Conservation (phyloP, 176 grass and related monocot species). For the Saccharum spontaneum region DNA sequence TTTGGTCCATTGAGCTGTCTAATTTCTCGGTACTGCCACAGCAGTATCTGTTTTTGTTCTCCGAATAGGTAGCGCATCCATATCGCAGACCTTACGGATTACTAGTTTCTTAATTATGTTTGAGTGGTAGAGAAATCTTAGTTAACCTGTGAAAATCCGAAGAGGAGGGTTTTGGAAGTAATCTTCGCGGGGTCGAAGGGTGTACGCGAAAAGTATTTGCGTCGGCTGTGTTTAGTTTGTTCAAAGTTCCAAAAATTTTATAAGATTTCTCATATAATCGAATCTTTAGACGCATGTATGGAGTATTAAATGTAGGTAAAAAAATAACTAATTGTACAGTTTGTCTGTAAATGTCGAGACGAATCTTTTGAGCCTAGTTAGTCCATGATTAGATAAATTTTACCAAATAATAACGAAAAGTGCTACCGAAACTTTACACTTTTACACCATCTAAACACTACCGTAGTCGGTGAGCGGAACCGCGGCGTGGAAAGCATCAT, state of each 20-base stretch:
- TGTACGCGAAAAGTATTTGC: slow-evolving; percentile 12
- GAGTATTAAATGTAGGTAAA: no score
- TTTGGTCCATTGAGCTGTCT: slow-evolving; percentile 26
- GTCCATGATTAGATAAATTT: no score
- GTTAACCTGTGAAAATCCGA: slow-evolving; percentile 20
- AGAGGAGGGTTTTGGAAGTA: not conserved
- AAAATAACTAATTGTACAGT: no score
- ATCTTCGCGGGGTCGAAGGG: slow-evolving; percentile 14
- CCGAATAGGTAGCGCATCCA: not conserved
- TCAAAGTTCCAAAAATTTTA: no score
- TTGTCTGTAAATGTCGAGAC: no score
- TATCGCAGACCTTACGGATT: slow-evolving; percentile 4
- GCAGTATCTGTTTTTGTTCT: not conserved
- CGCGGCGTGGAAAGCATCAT: slow-evolving; percentile 45
- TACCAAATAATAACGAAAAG: no score
- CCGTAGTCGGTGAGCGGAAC: slow-evolving; percentile 66
- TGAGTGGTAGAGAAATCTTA: slow-evolving; percentile 2
- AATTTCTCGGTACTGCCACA: not conserved
- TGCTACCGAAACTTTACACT: no score
- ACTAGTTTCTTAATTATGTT: slow-evolving; percentile 8
- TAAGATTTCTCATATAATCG: no score
- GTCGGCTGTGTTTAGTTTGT: no score
- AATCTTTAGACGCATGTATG: no score
- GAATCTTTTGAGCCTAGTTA: no score
- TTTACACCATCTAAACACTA: no score